phyloP scores from a whole-genome alignment of 2,329 filamentous ascomycete genomes.

The Neopestalotiopsis clavispora region DNA sequence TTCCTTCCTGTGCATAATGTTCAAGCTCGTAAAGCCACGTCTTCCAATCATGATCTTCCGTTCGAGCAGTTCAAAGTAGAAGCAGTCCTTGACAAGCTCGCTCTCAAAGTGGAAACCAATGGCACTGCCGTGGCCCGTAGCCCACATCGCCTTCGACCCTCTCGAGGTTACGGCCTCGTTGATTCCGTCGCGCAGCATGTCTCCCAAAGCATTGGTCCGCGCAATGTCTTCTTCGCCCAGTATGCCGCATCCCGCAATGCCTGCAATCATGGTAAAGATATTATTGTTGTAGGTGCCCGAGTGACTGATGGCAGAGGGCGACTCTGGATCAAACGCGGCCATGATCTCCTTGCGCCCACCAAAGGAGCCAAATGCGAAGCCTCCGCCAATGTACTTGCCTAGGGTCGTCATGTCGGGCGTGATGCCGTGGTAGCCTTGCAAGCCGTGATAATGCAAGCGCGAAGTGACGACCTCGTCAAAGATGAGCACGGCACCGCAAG shows the following conservation, averaged over 20 bases:
- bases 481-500: constrained; percentile 62
- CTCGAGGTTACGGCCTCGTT: background rate
- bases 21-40: background rate
- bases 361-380: constrained; percentile 70
- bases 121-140: background rate
- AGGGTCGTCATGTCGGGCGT: constrained; percentile 66
- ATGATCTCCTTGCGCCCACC: constrained; percentile 66
- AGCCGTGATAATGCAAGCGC: constrained; percentile 56
- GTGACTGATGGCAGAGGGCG: constrained; percentile 45
- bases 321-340: constrained; percentile 54
- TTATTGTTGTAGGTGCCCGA: constrained; percentile 71
- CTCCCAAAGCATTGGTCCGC: background rate
- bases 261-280: constrained; percentile 53
- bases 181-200: background rate
- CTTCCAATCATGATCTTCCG: background rate
- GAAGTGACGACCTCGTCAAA: constrained; percentile 77
- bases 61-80: background rate
- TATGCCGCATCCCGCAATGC: constrained; percentile 32
- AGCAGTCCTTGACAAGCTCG: background rate
- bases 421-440: constrained; percentile 47
- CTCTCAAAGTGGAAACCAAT: background rate
- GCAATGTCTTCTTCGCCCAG: constrained; percentile 18
- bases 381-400: constrained; percentile 71
- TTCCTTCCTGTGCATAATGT: background rate
- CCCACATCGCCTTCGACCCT: background rate